Evolutionary conservation across 1,284 basidiomycete genomes (phyloP).

Genomic region (Wallemia ichthyophaga): DNA sequence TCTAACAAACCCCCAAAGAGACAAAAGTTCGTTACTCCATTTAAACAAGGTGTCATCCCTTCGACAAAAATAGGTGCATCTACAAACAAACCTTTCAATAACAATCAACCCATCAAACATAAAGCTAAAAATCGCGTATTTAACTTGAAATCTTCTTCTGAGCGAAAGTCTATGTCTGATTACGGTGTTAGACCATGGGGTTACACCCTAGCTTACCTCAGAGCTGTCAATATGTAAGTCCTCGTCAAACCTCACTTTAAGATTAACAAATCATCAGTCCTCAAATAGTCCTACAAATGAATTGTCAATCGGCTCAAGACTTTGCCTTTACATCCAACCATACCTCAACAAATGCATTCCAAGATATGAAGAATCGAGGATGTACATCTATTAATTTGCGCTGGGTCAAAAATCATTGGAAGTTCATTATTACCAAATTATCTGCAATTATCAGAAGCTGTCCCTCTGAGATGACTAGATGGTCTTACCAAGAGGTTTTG

Average conservation of each 20-base stretch:
- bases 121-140: background rate
- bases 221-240: background rate
- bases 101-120: background rate
- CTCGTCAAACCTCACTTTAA: background rate
- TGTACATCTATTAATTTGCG: conserved; percentile 31
- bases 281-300: background rate
- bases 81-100: background rate
- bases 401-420: conserved; percentile 85
- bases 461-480: conserved; percentile 29
- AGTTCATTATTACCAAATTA: conserved; percentile 73
- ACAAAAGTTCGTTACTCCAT: background rate
- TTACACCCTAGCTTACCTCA: background rate
- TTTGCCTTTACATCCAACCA: background rate
- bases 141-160: background rate
- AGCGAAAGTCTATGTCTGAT: background rate
- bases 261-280: background rate
- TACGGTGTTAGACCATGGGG: background rate
- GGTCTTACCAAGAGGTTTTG: conserved; percentile 51
- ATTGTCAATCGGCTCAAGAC: background rate
- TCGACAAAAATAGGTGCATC: background rate
- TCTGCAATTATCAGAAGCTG: conserved; percentile 47
- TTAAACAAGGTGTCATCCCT: background rate
- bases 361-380: conserved; percentile 22
- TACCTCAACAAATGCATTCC: background rate
- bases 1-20: background rate